These are phyloP conservation scores for Claviceps spartinae DNA, from an alignment of 2,329 filamentous ascomycete species.

Conservation along the genomic window DNA sequence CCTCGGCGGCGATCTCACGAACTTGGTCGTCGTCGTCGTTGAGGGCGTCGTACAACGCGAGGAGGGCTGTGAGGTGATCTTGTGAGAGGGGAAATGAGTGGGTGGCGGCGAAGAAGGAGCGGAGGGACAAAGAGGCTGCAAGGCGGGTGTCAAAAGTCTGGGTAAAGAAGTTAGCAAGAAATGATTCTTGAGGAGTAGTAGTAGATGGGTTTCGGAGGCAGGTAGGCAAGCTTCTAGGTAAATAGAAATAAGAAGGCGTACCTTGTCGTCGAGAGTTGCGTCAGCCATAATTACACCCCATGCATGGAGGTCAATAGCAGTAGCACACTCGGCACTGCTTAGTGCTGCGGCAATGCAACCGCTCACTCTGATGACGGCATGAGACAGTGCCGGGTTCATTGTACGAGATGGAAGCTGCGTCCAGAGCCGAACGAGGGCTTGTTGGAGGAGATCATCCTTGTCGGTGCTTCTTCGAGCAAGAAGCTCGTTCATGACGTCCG, in stretches of 20 bases:
- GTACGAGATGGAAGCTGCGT: slow-evolving; percentile 20
- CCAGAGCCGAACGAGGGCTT: slow-evolving; percentile 28
- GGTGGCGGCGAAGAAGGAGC: slow-evolving; percentile 30
- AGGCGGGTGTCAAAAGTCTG: slow-evolving; percentile 53
- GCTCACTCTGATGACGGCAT: slow-evolving; percentile 34
- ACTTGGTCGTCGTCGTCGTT: slow-evolving; percentile 91
- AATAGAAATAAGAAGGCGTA: slow-evolving; percentile 11
- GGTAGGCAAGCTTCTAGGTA: not conserved
- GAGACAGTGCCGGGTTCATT: slow-evolving; percentile 34
- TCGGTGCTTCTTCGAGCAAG: slow-evolving; percentile 15
- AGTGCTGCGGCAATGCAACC: slow-evolving; percentile 29
- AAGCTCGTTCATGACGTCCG: slow-evolving; percentile 28
- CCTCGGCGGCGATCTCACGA: slow-evolving; percentile 46
- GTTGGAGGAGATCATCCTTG: slow-evolving; percentile 17
- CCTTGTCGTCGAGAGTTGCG: slow-evolving; percentile 34
- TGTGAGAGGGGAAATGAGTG: slow-evolving; percentile 10
- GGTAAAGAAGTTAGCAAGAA: not conserved
- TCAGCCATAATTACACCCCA: slow-evolving; percentile 39
- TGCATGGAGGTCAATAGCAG: slow-evolving; percentile 13
- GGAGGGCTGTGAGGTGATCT: slow-evolving; percentile 39
- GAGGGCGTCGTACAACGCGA: slow-evolving; percentile 61
- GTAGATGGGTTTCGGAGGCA: too few species aligned
- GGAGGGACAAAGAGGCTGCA: slow-evolving; percentile 43
- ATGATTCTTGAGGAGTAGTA: too few species aligned
- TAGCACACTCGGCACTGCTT: slow-evolving; percentile 9